Percentiles rank a stretch among this genome's conserved stretches.
These are phyloP conservation scores for Amyloporia xantha DNA, from an alignment of 768 basidiomycete genomes.

Conservation along the genomic window DNA sequence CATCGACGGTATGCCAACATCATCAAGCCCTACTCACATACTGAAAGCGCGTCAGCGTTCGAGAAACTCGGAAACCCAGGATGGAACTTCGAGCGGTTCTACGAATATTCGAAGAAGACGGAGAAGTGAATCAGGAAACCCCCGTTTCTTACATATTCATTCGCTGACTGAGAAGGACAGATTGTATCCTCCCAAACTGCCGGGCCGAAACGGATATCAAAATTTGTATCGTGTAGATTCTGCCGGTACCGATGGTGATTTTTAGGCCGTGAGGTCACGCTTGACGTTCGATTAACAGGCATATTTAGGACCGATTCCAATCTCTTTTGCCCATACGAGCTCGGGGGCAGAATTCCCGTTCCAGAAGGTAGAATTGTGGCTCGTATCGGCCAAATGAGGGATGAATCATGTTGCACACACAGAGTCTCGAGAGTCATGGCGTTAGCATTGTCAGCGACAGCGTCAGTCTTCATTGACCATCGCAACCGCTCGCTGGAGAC, in stretches of 20 bases:
- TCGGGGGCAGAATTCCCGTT: constrained; percentile 8
- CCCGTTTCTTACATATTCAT: not conserved
- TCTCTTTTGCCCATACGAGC: constrained; percentile 7
- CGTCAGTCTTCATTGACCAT: constrained; percentile 4
- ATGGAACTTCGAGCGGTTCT: constrained; percentile 40
- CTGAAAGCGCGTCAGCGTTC: constrained; percentile 14
- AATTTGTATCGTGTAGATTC: constrained; percentile 3
- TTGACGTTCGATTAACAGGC: too few species aligned
- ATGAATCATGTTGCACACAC: not conserved
- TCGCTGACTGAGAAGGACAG: not conserved
- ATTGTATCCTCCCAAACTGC: not conserved
- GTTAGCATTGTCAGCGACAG: constrained; percentile 3
- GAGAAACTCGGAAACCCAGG: constrained; percentile 49
- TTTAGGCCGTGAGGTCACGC: not conserved
- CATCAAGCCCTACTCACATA: not conserved
- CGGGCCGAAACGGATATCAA: not conserved
- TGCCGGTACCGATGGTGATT: constrained; percentile 8
- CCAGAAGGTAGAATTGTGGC: constrained; percentile 10
- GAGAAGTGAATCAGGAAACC: constrained; percentile 7
- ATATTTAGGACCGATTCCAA: constrained; percentile 10
- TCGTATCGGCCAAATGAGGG: too few species aligned
- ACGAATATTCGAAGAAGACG: constrained; percentile 31
- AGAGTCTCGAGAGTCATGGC: constrained; percentile 9
- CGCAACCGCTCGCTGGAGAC: too few species aligned
- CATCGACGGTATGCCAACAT: constrained; percentile 19